Percentiles rank a stretch among this genome's conserved stretches.
These are phyloP conservation scores for Limnanthes douglasii DNA, from an alignment of 345 rosid genomes.

Conservation along the genomic window DNA sequence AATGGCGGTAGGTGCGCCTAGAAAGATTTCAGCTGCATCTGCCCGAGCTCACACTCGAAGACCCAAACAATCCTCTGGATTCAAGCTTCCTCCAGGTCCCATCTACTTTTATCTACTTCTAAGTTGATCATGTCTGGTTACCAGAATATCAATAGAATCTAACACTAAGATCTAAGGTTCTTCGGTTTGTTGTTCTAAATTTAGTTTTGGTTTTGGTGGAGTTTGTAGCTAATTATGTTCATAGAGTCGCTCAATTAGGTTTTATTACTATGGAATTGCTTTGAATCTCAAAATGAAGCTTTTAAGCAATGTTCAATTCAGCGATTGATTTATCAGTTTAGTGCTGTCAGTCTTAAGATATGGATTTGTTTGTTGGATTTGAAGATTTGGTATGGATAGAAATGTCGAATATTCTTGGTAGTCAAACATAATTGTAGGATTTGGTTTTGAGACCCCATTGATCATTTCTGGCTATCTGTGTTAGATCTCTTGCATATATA, in stretches of 20 bases:
- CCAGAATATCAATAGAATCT: neutral
- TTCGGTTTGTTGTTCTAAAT: neutral
- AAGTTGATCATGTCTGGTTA: neutral
- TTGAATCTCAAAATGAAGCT: too few relatives aligned
- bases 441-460: neutral
- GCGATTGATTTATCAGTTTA: too few relatives aligned
- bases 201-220: too few relatives aligned
- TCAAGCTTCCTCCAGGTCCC: neutral
- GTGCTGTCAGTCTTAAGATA: too few relatives aligned
- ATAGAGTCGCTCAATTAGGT: too few relatives aligned
- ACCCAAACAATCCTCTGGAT: constrained; percentile 4
- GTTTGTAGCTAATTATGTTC: too few relatives aligned
- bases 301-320: too few relatives aligned
- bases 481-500: neutral
- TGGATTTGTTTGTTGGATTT: too few relatives aligned
- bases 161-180: neutral
- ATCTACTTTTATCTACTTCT: neutral
- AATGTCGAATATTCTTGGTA: neutral
- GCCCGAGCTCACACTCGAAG: constrained; percentile 5
- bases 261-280: too few relatives aligned
- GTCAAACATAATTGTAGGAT: neutral
- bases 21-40: constrained; percentile 4
- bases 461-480: neutral
- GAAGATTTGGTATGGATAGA: too few relatives aligned
- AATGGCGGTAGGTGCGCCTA: too few relatives aligned